Conservation (phyloP, 129 eudicot species). For the Flaveria robusta region DNA sequence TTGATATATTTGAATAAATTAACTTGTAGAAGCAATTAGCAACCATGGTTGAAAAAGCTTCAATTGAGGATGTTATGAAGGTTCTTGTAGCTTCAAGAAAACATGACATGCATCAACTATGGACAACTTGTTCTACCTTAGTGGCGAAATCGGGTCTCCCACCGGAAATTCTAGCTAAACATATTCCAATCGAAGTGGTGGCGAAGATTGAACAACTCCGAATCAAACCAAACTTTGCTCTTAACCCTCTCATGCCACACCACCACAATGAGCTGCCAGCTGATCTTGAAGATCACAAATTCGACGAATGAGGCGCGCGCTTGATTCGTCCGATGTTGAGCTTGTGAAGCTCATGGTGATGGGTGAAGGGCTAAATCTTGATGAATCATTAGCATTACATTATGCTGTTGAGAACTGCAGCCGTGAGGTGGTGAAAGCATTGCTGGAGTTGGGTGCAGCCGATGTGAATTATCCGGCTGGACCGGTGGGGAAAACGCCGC, state of each 20-base stretch:
- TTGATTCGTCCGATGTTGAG: slow-evolving; percentile 93
- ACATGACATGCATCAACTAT: slow-evolving; percentile 96
- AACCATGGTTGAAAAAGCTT: slow-evolving; percentile 81
- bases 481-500: slow-evolving; percentile 87
- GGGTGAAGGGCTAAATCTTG: slow-evolving; percentile 97
- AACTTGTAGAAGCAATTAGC: slow-evolving; percentile 81
- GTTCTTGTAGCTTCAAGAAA: slow-evolving; percentile 94
- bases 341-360: slow-evolving; percentile 99
- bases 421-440: slow-evolving; percentile 89
- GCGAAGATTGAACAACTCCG: slow-evolving; percentile 87
- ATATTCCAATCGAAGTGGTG: slow-evolving; percentile 78
- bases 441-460: slow-evolving; percentile 92
- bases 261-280: slow-evolving; percentile 63
- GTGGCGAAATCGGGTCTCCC: slow-evolving; percentile 97
- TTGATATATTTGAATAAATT: background rate
- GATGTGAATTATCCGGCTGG: slow-evolving; percentile 95
- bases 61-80: slow-evolving; percentile 98
- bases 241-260: slow-evolving; percentile 59
- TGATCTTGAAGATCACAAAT: slow-evolving; percentile 90
- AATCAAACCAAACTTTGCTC: slow-evolving; percentile 65
- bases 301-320: slow-evolving; percentile 89
- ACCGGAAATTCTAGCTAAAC: slow-evolving; percentile 85
- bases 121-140: slow-evolving; percentile 91
- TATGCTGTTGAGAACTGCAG: slow-evolving; percentile 90
- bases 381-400: slow-evolving; percentile 84